Conservation (phyloP, 1,139 yeast genomes). For the Pichia sp. region DNA sequence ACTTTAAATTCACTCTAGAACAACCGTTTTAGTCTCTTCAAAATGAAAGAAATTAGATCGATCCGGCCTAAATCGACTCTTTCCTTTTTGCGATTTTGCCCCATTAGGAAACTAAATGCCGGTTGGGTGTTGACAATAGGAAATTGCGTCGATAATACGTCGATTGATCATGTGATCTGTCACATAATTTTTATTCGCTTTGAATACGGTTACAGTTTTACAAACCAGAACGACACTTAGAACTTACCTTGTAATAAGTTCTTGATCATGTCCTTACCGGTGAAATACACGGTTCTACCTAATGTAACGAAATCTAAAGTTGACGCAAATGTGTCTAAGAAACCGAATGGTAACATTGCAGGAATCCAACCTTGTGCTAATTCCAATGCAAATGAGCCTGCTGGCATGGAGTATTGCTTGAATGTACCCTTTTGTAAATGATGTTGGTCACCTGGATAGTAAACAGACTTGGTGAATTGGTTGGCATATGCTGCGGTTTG, state of each 20-base stretch:
- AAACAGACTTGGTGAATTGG: conserved; percentile 60
- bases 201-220: no score
- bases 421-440: conserved; percentile 69
- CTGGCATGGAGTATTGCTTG: conserved; percentile 85
- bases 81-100: no score
- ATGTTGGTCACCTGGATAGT: conserved; percentile 80
- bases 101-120: no score
- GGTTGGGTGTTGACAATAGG: no score
- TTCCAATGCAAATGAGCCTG: conserved; percentile 84
- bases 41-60: no score
- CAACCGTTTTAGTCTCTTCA: no score
- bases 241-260: conserved; percentile 48
- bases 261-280: conserved; percentile 74
- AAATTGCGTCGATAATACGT: no score
- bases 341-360: conserved; percentile 95
- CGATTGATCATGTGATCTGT: no score
- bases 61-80: no score
- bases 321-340: conserved; percentile 73
- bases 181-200: no score
- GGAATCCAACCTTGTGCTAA: conserved; percentile 99
- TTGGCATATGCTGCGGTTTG: conserved; percentile 71
- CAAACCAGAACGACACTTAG: no score
- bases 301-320: conserved; percentile 78
- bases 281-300: conserved; percentile 63
- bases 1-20: no score